Conservation (phyloP, 805 yeast genomes). For the Candida tibetensis region DNA sequence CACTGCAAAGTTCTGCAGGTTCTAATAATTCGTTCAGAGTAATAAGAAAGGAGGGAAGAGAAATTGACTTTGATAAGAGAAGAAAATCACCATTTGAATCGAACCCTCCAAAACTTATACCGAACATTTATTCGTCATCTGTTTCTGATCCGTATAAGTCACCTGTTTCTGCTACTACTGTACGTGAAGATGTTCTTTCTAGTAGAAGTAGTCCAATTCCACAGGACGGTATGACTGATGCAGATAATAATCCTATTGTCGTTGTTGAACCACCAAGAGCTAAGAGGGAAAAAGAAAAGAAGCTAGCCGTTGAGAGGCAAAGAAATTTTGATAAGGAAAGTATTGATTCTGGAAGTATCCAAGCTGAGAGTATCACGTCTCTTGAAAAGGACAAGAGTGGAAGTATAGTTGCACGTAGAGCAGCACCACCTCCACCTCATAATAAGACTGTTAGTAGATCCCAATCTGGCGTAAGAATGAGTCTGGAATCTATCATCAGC, state of each 20-base stretch:
- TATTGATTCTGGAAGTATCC: too few species aligned
- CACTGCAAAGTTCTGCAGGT: conserved; percentile 2
- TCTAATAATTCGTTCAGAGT: conserved; percentile 56
- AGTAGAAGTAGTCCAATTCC: not conserved
- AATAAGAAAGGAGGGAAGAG: conserved; percentile 61
- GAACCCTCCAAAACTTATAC: conserved; percentile 37
- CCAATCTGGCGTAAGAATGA: conserved; percentile 6
- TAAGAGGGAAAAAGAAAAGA: too few species aligned
- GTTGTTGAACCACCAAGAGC: not conserved
- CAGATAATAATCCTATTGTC: not conserved
- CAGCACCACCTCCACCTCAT: conserved; percentile 68
- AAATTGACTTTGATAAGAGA: conserved; percentile 78
- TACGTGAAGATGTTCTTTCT: conserved; percentile 10
- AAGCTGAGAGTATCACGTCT: not conserved
- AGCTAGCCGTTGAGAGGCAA: too few species aligned
- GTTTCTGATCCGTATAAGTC: conserved; percentile 29
- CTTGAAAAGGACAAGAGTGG: conserved; percentile 12
- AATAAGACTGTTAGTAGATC: conserved; percentile 13
- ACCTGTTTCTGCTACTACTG: conserved; percentile 36
- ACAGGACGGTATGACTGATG: not conserved
- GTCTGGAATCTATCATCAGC: conserved; percentile 10
- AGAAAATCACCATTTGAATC: conserved; percentile 69
- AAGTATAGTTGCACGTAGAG: conserved; percentile 62
- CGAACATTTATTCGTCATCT: conserved; percentile 35
- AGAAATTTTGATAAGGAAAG: too few species aligned